Base-by-base conservation (phyloP, 768 basidiomycete species). In the Termitomyces sp. region DNA sequence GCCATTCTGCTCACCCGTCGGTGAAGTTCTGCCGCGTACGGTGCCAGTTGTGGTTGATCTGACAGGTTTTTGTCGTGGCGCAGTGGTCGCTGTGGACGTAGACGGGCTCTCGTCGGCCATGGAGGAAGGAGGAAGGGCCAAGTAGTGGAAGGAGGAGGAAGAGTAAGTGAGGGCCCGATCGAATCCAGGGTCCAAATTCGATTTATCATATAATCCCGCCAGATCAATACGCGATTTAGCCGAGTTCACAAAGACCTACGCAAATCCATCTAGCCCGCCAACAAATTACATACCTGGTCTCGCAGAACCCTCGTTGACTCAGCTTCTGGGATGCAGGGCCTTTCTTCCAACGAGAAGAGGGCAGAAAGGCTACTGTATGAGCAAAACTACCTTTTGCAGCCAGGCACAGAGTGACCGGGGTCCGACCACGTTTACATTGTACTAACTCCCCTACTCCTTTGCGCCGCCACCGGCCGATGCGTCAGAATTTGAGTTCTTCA, bases 11-110 rank as follows among this genome's bases (percentile, higher is more conserved):
- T 84, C 83, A 35, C 71, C 74, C 14, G 72, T 68, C 9, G 83
- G 82, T 1, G 83, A 80, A 0, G 80, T 75, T 54, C 84, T 69
- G 21, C 76, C 76, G 53, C 84, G 79, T 41, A 85, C 75, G 5
- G 77, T 72, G 31, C 75, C 77, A 14, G 75, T 60, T 5, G 75
- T 72, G 7, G 69, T 64, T 42, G 76, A 66, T 64, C 77, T 74
- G 46, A 68, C 57, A 34, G 72, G 67, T 63, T 80, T 81, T 57
- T 75, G 71, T 54, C 80, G 75, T 53, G 74, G 64, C 54, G 68
- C 64, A 37, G 73, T 62, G 41, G 76, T 70, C 58, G 79, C 76
- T 55, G 75, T 68, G 32, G 75, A 58, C 34, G 68, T 51, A 58
- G 74, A 63, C 51, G 72, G 50, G 62, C 63, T 63, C 56, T 75